A percentile compares a stretch with the other conserved stretches of the same genome.
Evolutionary conservation across 768 basidiomycete species (phyloP).

Genomic region (Psilocybe tampanensis): DNA sequence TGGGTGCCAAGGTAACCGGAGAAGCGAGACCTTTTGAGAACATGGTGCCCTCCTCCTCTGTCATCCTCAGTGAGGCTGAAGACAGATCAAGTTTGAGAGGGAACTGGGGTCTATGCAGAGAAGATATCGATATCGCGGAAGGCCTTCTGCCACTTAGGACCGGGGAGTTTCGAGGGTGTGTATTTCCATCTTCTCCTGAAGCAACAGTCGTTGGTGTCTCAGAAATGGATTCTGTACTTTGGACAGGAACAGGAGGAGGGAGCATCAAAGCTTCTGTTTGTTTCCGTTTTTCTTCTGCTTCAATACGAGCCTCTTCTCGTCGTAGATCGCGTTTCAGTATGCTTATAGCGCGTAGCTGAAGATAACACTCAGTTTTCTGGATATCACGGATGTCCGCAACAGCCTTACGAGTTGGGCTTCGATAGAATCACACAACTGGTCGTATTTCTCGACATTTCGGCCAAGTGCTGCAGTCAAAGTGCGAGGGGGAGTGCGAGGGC

Average conservation of each 20-base stretch:
- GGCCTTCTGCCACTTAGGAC: conserved; percentile 52
- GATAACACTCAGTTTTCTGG: background rate
- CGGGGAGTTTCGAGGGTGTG: conserved; percentile 33
- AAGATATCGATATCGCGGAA: conserved; percentile 80
- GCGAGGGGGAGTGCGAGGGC: conserved; percentile 65
- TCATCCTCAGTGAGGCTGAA: conserved; percentile 62
- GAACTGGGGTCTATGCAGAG: conserved; percentile 69
- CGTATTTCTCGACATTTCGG: conserved; percentile 76
- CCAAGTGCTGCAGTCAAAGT: conserved; percentile 66
- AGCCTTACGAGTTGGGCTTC: conserved; percentile 68
- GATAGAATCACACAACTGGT: conserved; percentile 77
- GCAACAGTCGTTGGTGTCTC: conserved; percentile 25
- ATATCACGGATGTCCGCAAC: background rate
- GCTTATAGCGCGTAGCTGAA: conserved; percentile 71
- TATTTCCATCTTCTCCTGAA: conserved; percentile 25
- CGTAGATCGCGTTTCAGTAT: conserved; percentile 71
- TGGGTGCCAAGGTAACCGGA: conserved; percentile 82
- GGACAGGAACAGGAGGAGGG: conserved; percentile 22
- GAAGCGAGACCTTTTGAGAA: conserved; percentile 68
- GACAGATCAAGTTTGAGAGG: conserved; percentile 84
- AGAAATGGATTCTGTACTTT: conserved; percentile 18
- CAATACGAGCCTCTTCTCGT: conserved; percentile 58
- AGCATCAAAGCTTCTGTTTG: conserved; percentile 19
- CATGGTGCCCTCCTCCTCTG: conserved; percentile 64
- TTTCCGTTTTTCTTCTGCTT: conserved; percentile 33